These are phyloP conservation scores for Gyromitra esculenta DNA, from an alignment of 2,329 filamentous ascomycete species.

Conservation along the genomic window DNA sequence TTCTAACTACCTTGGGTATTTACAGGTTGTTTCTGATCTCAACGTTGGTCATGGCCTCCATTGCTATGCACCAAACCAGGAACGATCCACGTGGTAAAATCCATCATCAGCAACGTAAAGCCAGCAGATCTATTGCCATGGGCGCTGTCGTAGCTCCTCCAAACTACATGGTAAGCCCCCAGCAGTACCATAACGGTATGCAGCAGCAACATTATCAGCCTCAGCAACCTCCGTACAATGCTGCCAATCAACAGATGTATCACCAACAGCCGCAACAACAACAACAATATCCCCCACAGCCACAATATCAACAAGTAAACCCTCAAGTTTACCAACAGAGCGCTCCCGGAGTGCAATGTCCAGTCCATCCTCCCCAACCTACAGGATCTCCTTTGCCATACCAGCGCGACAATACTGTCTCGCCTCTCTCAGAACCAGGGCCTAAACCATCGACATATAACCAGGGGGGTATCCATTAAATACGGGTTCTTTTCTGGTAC, in stretches of 20 bases:
- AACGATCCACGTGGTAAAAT: constrained; percentile 16
- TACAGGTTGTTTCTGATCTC: constrained; percentile 11
- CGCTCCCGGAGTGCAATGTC: background rate
- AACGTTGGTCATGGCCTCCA: background rate
- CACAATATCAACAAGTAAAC: background rate
- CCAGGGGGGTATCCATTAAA: background rate
- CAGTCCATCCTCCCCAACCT: constrained; percentile 3
- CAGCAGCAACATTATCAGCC: background rate
- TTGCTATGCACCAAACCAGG: constrained; percentile 20
- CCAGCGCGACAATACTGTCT: background rate
- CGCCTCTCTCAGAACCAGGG: background rate
- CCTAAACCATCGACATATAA: background rate
- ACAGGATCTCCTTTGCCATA: constrained; percentile 3
- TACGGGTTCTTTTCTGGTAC: background rate
- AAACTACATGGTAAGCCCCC: background rate
- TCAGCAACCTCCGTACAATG: background rate
- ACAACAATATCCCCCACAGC: background rate
- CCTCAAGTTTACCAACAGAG: background rate
- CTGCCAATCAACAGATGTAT: background rate
- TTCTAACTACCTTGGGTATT: background rate
- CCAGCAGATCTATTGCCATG: background rate
- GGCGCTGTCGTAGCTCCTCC: background rate
- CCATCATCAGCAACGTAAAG: constrained; percentile 4
- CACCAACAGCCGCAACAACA: background rate
- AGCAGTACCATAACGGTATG: background rate